Conservation (phyloP, 2,329 filamentous ascomycete species). For the Pseudocercospora fuligena region DNA sequence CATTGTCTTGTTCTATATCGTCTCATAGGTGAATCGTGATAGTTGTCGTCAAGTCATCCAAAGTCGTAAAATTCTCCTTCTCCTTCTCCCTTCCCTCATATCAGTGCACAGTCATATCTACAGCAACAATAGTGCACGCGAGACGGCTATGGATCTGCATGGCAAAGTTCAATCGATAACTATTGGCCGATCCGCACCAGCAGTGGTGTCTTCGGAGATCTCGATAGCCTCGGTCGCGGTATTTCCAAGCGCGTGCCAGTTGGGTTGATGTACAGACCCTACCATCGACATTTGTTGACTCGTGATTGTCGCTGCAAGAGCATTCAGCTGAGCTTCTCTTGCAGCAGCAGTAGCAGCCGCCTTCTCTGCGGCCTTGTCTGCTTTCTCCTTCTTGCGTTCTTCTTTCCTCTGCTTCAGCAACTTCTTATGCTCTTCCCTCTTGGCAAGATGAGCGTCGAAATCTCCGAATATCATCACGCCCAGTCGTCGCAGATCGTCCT, state of each 20-base stretch:
- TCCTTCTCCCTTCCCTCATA: too few relatives aligned
- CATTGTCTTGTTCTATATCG: too few relatives aligned
- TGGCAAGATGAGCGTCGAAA: slow-evolving; percentile 25
- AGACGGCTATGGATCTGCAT: too few relatives aligned
- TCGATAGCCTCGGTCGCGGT: not conserved
- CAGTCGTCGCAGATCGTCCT: slow-evolving; percentile 31
- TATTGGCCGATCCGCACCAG: not conserved
- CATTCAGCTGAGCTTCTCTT: not conserved
- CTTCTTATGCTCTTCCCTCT: slow-evolving; percentile 17
- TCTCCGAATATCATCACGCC: slow-evolving; percentile 31
- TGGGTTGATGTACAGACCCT: not conserved
- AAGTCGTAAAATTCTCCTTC: too few relatives aligned
- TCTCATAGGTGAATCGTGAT: too few relatives aligned
- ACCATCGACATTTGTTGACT: not conserved
- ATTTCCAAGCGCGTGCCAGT: not conserved
- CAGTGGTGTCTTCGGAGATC: not conserved
- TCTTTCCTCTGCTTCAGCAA: slow-evolving; percentile 23
- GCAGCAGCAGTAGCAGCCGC: not conserved
- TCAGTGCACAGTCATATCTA: too few relatives aligned
- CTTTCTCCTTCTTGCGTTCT: slow-evolving; percentile 15
- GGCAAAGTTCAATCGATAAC: not conserved
- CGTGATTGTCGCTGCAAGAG: not conserved
- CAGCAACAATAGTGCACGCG: too few relatives aligned
- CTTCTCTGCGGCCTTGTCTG: slow-evolving; percentile 11
- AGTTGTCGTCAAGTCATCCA: too few relatives aligned